Base-by-base conservation (phyloP, 768 basidiomycete species). In the Panaeolus cyanescens region DNA sequence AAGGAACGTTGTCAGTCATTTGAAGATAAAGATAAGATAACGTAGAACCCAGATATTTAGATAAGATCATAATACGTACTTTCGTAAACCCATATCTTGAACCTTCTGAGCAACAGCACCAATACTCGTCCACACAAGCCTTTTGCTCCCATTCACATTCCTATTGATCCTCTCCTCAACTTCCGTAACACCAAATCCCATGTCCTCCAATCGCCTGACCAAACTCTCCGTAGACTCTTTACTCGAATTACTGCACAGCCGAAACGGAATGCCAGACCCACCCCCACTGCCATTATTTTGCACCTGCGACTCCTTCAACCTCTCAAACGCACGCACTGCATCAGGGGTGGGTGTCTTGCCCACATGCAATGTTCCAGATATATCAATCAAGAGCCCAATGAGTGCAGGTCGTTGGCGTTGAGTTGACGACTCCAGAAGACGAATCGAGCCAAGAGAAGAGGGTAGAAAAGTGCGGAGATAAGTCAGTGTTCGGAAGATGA, bases 201-300 rank as follows among this genome's bases (percentile, higher is more conserved):
- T 81, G 0, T 68, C 64, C 0, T 64, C 56, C 64, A 91, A 74
- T 20, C 78, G 75, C 1, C 58, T 58, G n/a, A 82, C 63, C 5
- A 90, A 70, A 4, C 73, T 75, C 3, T 57, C 40, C 0, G 78
- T 83, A 0, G 86, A 85, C 63, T 90, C 88, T 62, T 89, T 87
- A 69, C 86, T 88, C 0, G 86, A 85, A 68, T 91, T 91, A 55
- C 86, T 89, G 69, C 90, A 90, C 60, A 83, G 75, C 28, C 83
- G 76, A 72, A 87, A 78, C 7, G 82, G 79, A 7, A 83, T 64
- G 2, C 62, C 59, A 17, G 75, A 69, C n/a, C n/a, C n/a, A n/a
- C n/a, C n/a, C n/a, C n/a, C n/a, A n/a, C n/a, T n/a, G n/a, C n/a
- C n/a, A n/a, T n/a, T n/a, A n/a, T n/a, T n/a, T n/a, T n/a, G n/a